Evolutionary conservation across 805 yeast species (phyloP).

Genomic region (Ogataea naganishii): DNA sequence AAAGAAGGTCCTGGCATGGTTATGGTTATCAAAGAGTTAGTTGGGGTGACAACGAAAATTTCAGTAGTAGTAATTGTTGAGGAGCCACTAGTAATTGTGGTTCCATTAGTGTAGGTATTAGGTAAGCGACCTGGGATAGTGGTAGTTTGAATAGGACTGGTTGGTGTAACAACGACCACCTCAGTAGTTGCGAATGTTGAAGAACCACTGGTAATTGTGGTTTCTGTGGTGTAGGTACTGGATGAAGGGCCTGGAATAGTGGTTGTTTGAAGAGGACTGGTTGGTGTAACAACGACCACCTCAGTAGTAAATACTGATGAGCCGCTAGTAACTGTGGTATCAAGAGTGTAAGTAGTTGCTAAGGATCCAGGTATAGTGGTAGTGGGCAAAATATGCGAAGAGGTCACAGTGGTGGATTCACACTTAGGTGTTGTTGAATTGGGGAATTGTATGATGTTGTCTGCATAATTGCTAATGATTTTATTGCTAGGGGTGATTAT

Average conservation of each 20-base stretch:
- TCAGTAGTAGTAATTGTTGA: background rate
- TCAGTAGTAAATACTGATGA: background rate
- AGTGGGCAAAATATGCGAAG: too few species aligned
- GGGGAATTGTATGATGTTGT: too few species aligned
- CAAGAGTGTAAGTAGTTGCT: conserved; percentile 1
- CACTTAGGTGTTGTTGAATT: too few species aligned
- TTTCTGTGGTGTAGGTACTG: background rate
- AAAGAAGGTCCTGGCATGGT: too few species aligned
- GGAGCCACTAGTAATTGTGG: background rate
- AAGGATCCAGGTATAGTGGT: too few species aligned
- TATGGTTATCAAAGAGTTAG: too few species aligned
- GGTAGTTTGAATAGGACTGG: too few species aligned
- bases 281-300: background rate
- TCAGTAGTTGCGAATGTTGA: background rate
- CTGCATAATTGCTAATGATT: too few species aligned
- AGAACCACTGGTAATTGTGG: background rate
- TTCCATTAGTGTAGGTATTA: background rate
- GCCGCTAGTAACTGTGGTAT: background rate
- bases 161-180: background rate
- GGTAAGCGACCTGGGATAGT: too few species aligned
- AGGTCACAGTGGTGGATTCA: too few species aligned
- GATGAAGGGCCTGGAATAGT: background rate
- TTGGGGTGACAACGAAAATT: background rate
- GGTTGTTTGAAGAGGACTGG: background rate
- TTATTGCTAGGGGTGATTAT: too few species aligned